Base-by-base conservation (phyloP, 371 early-diverging fungal genomes). In the Funneliformis caledonium region DNA sequence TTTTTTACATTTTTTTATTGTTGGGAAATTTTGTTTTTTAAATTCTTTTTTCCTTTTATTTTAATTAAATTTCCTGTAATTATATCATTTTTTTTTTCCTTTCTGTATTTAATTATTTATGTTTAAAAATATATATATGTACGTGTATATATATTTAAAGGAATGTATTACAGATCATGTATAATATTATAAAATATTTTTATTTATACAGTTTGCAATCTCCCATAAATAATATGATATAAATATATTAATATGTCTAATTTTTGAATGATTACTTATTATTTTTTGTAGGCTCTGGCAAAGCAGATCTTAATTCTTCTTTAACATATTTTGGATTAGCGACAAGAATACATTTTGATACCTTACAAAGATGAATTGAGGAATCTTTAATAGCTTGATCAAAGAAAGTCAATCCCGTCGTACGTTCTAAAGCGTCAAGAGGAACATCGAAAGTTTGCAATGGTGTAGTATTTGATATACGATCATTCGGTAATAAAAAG, bases 401-500 rank as follows among this genome's bases (percentile, higher is more conserved):
- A 85, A 95, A 95, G 88, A 96, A 93, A 61, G 86, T 87, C 65
- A 95, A 86, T 31, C 96, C 96, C 22, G 96, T 88, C 43, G 92
- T 91, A 83, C 89, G 88, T 83, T 96, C 96, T 16, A 96, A 86
- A 14, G 89, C 89, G 82, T 95, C 94, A 61, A 96, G 72, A 7
- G 96, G 95, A 12, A 94, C 89, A 64, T 87, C 85, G 88, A 94
- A 96, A 2, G 84, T 84, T 14, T 89, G 87, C 59, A 97, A 83
- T 10, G 94, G 94, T 0, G 89, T 87, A 4, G 88, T 80, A 78
- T 92, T 88, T 10, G 91, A 85, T 74, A 96, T 95, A 16, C 84
- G 87, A 73, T 88, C 85, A 85, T 97, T 97, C n/a, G 97, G 97
- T 67, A 97, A 78, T 2, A 97, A 93, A 84, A 97, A 97, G 0